These are phyloP conservation scores for Pulveroboletus sp. DNA, from an alignment of 768 basidiomycete species.

Conservation along the genomic window DNA sequence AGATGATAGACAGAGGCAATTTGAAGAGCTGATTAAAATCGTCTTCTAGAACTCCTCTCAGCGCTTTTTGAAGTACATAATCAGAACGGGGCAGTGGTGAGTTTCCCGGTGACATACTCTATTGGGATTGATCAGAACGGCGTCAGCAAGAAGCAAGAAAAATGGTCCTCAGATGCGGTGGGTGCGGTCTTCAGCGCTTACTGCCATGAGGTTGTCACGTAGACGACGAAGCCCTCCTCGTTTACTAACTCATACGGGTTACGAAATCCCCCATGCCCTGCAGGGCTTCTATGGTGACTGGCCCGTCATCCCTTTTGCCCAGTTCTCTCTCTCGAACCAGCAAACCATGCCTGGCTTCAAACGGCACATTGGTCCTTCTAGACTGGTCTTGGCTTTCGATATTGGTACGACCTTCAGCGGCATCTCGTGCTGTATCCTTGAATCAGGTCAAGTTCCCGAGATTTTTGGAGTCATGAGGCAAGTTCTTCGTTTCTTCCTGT, in stretches of 20 bases:
- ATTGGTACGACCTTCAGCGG: no score
- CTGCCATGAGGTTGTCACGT: not conserved
- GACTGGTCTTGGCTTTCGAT: conserved; percentile 23
- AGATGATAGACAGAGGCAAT: no score
- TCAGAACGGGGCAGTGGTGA: not conserved
- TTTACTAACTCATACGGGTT: not conserved
- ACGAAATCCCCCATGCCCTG: not conserved
- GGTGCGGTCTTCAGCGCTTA: not conserved
- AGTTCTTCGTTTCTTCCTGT: not conserved
- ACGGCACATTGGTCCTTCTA: conserved; percentile 9
- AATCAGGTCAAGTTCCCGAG: conserved; percentile 7
- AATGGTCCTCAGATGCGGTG: not conserved
- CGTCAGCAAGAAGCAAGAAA: not conserved
- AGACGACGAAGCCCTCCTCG: not conserved
- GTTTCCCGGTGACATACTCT: not conserved
- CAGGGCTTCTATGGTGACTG: not conserved
- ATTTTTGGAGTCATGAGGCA: conserved; percentile 8
- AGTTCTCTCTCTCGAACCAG: not conserved
- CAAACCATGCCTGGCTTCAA: conserved; percentile 4
- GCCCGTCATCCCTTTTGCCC: not conserved
- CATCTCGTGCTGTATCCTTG: not conserved
- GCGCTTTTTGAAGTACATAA: not conserved
- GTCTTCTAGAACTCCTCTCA: not conserved
- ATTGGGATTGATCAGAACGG: not conserved
- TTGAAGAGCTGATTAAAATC: no score